Evolutionary conservation across 2,329 filamentous ascomycete genomes (phyloP).

Genomic region (Botrytis elliptica): DNA sequence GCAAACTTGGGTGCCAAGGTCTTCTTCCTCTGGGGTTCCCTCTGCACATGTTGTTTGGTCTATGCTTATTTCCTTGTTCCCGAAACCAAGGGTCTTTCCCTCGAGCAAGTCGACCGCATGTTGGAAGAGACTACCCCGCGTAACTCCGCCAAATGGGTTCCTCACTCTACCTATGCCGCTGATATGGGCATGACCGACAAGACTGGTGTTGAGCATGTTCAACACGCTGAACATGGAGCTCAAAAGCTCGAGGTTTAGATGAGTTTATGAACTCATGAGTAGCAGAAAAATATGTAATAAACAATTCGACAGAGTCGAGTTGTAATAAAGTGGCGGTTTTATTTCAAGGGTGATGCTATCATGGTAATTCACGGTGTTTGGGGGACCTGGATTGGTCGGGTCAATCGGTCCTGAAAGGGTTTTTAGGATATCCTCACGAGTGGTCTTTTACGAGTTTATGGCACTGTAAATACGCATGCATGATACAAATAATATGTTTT

Average conservation of each 20-base stretch:
- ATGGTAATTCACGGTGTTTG: conserved; percentile 13
- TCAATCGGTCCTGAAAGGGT: background rate
- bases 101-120: conserved; percentile 71
- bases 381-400: background rate
- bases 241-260: background rate
- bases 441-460: background rate
- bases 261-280: background rate
- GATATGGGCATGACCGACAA: conserved; percentile 28
- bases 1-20: conserved; percentile 35
- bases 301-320: background rate
- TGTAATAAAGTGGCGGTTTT: background rate
- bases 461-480: conserved; percentile 1
- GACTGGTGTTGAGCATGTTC: conserved; percentile 3
- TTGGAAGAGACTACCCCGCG: conserved; percentile 50
- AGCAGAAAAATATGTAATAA: background rate
- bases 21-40: conserved; percentile 61
- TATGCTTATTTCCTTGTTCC: conserved; percentile 62
- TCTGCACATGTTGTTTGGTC: conserved; percentile 54
- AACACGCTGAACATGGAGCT: background rate
- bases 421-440: background rate
- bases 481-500: conserved; percentile 1
- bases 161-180: conserved; percentile 34
- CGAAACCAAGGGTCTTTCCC: conserved; percentile 71
- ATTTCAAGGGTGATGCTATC: background rate
- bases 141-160: conserved; percentile 36